phyloP scores from a whole-genome alignment of 306 rosid species.

The Trifolium fragiferum region DNA sequence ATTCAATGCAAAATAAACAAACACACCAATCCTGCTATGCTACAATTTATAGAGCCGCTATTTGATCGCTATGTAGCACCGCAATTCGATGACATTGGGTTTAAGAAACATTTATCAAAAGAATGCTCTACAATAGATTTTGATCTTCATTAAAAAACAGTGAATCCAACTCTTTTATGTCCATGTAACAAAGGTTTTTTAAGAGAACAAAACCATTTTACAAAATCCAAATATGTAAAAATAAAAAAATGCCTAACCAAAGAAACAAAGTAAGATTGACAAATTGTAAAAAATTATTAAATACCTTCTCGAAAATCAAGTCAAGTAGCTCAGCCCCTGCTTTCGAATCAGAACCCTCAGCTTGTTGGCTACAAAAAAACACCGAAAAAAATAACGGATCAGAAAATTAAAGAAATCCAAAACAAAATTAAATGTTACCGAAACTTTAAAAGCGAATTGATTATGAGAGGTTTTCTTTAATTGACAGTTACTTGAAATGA shows the following conservation, averaged over 20 bases:
- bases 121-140: neutral
- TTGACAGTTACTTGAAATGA: constrained; percentile 58
- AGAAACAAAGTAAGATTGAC: neutral
- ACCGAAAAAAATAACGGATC: constrained; percentile 23
- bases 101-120: neutral
- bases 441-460: neutral
- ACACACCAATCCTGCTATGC: too few relatives aligned
- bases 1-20: too few relatives aligned
- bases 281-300: neutral
- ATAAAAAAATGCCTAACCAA: neutral
- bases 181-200: neutral
- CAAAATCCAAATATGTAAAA: neutral
- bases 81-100: neutral
- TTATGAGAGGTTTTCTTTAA: too few relatives aligned
- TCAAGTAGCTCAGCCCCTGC: constrained; percentile 88
- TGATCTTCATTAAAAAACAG: neutral
- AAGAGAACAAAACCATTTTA: neutral
- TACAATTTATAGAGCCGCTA: too few relatives aligned
- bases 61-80: too few relatives aligned
- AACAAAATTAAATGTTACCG: constrained; percentile 25
- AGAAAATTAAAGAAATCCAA: constrained; percentile 12
- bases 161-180: neutral
- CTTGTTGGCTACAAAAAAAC: constrained; percentile 48
- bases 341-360: constrained; percentile 67
- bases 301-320: constrained; percentile 72